Conservation (phyloP, 805 yeast species). For the Diddensiella transvaalensis region DNA sequence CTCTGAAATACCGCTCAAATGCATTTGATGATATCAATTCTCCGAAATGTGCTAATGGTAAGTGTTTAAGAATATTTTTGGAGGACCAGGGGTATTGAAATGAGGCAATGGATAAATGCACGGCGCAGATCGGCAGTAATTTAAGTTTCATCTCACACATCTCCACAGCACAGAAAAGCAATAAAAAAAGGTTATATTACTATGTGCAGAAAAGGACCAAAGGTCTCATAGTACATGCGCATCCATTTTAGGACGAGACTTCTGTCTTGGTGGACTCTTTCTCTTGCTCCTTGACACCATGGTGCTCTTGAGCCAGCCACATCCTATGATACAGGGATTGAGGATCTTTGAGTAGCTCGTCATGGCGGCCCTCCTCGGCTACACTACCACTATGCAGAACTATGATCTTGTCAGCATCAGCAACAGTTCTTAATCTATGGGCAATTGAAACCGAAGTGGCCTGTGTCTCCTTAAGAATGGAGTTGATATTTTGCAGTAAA, state of each 20-base stretch:
- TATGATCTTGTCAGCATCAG: slow-evolving; percentile 89
- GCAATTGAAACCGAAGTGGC: slow-evolving; percentile 90
- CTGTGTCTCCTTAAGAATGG: slow-evolving; percentile 52
- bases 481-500: slow-evolving; percentile 67
- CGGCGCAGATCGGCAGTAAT: neutral
- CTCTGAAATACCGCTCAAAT: neutral
- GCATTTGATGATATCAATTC: neutral
- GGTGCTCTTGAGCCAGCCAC: slow-evolving; percentile 90
- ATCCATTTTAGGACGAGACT: too few species aligned
- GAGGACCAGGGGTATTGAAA: neutral
- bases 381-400: slow-evolving; percentile 77
- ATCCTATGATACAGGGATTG: slow-evolving; percentile 69
- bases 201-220: too few species aligned
- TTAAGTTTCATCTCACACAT: too few species aligned
- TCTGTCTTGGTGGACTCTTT: too few species aligned
- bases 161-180: too few species aligned
- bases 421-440: slow-evolving; percentile 87
- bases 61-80: too few species aligned
- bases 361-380: slow-evolving; percentile 84
- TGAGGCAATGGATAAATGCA: neutral
- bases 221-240: too few species aligned
- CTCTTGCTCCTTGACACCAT: slow-evolving; percentile 40
- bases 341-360: slow-evolving; percentile 48
- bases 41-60: too few species aligned
- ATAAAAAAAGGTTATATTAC: too few species aligned